Conservation (phyloP, 257 asterid genomes). For the Solanum clarkiae region DNA sequence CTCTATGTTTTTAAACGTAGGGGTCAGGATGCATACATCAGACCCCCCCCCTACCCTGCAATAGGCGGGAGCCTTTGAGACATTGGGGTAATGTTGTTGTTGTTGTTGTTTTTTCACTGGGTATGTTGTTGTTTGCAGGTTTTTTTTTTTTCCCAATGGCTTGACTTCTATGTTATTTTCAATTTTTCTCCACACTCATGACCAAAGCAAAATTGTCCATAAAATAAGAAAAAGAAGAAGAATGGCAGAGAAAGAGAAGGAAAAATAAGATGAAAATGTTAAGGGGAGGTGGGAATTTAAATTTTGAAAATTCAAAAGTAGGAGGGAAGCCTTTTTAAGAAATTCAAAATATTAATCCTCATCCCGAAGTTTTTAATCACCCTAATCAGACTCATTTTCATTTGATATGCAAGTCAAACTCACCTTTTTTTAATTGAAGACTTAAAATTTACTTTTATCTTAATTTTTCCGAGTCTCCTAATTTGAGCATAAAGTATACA, state of each 20-base stretch:
- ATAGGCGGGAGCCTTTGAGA: too few relatives aligned
- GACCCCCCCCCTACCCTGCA: too few relatives aligned
- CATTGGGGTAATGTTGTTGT: too few relatives aligned
- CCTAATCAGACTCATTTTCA: neutral
- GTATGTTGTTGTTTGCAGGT: neutral
- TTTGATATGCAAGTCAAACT: neutral
- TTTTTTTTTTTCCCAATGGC: neutral
- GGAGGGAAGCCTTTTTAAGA: neutral
- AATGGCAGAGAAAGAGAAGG: neutral
- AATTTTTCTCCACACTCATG: neutral
- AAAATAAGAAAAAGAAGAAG: neutral
- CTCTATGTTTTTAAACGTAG: too few relatives aligned
- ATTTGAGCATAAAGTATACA: neutral
- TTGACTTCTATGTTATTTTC: neutral
- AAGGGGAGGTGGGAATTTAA: neutral
- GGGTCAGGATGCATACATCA: too few relatives aligned
- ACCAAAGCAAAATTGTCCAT: neutral
- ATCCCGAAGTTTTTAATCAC: neutral
- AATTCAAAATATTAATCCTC: neutral
- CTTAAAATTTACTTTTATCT: neutral
- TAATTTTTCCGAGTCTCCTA: neutral
- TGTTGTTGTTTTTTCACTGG: neutral
- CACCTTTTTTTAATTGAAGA: neutral
- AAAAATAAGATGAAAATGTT: neutral
- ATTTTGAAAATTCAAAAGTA: neutral